These are phyloP conservation scores for Brettanomyces nanus DNA, from an alignment of 805 yeast species.

Conservation along the genomic window DNA sequence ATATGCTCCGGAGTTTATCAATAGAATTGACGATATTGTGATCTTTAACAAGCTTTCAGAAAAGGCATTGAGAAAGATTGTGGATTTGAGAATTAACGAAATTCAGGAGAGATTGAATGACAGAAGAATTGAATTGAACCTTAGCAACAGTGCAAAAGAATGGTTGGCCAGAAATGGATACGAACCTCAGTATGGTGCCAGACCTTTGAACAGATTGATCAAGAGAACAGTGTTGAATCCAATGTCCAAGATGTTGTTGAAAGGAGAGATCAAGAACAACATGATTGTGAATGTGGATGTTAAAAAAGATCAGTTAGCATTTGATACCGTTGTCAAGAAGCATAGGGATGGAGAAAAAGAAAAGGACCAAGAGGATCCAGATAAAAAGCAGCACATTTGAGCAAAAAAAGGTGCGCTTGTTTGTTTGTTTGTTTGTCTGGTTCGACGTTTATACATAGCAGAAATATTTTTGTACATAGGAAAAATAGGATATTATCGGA, in stretches of 20 bases:
- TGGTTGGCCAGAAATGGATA: constrained; percentile 84
- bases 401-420: background rate
- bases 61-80: constrained; percentile 64
- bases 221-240: constrained; percentile 84
- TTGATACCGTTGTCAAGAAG: constrained; percentile 1
- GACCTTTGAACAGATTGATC: constrained; percentile 87
- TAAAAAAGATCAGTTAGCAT: constrained; percentile 23
- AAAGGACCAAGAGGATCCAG: background rate
- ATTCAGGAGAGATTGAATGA: constrained; percentile 71
- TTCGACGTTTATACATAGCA: too few species aligned
- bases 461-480: too few species aligned
- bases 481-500: too few species aligned
- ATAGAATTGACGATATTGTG: constrained; percentile 88
- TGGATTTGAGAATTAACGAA: constrained; percentile 77
- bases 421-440: background rate
- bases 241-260: constrained; percentile 69
- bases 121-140: constrained; percentile 55
- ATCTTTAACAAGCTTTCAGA: constrained; percentile 88
- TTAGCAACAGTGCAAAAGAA: constrained; percentile 57
- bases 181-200: constrained; percentile 88
- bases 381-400: background rate
- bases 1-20: constrained; percentile 93
- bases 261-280: constrained; percentile 62
- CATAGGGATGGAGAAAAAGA: background rate
- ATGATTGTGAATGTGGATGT: constrained; percentile 48